A percentile compares a stretch with the other conserved stretches of the same genome.
phyloP scores from a whole-genome alignment of 371 early-diverging fungal species.

The Lichtheimia ornata region DNA sequence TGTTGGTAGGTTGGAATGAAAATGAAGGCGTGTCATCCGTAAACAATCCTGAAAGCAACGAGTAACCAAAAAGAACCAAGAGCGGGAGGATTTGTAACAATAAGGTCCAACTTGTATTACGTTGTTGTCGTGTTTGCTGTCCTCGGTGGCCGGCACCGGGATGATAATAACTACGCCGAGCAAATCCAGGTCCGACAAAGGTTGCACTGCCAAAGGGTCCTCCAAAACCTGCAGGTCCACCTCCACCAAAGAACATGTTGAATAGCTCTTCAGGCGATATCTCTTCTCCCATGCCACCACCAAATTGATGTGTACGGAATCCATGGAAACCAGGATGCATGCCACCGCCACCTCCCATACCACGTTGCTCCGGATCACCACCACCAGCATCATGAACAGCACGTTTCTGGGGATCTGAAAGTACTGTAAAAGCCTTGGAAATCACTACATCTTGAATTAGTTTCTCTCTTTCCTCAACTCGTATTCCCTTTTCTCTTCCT shows the following conservation, averaged over 20 bases:
- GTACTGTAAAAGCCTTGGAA: constrained; percentile 86
- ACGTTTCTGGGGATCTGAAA: constrained; percentile 86
- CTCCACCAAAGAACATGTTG: constrained; percentile 94
- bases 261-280: constrained; percentile 94
- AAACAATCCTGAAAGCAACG: constrained; percentile 41
- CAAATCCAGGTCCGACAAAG: constrained; percentile 51
- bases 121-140: constrained; percentile 16
- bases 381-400: constrained; percentile 88
- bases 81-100: constrained; percentile 45
- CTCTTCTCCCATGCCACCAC: constrained; percentile 57
- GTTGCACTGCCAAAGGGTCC: constrained; percentile 51
- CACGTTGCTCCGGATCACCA: constrained; percentile 61
- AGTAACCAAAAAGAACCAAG: constrained; percentile 43
- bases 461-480: neutral
- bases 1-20: constrained; percentile 37
- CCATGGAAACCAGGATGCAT: constrained; percentile 8
- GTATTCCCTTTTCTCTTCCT: constrained; percentile 11
- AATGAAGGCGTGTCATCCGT: constrained; percentile 39
- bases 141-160: constrained; percentile 18
- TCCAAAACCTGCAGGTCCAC: constrained; percentile 23
- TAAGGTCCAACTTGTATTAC: constrained; percentile 29
- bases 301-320: neutral
- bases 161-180: constrained; percentile 14
- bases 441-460: constrained; percentile 55
- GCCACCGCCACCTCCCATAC: constrained; percentile 5